Base-by-base conservation (phyloP, 768 basidiomycete species). In the Tubosaeta brunneosetosa region DNA sequence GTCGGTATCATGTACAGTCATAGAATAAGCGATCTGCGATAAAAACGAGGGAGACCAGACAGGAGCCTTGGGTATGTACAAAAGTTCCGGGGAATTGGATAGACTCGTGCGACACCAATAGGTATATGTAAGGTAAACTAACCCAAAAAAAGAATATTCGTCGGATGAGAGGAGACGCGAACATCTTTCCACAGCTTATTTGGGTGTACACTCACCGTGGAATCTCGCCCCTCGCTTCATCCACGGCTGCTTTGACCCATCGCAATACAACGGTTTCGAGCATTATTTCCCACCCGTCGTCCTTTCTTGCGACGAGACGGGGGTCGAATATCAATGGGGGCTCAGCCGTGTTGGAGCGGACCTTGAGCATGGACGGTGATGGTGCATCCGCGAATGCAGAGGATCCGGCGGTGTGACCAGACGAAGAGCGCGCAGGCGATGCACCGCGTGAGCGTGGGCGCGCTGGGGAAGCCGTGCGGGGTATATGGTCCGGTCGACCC, bases 281-380 rank as follows among this genome's bases (percentile, higher is more conserved):
- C 86, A 92, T 90, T 25, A 73, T 72, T 51, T 91, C 85, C 92
- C 92, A 95, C 0, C 87, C 90, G 0, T 78, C 76, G 11, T 87
- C 91, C 51, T 76, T 81, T 52, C 81, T 75, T 27, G 91, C 92
- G 3, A 94, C 80, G 3, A 83, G 66, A 42, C 79, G 78, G 0
- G 88, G 82, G 61, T 94, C 90, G 56, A 95, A 94, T 5, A 75
- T 50, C 29, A 89, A 67, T 0, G 79, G 73, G 0, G 77, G 73
- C 50, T 81, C 80, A 4, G 71, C 60, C 10, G 69, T 61, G 17
- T 71, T 65, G 52, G 76, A 78, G 22, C 74, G 71, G 27, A 66
- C 49, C 44, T 62, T 67, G n/a, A 66, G 52, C 13, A 64, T 71
- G 12, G 73, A 67, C 17, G 66, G 53, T 1, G 70, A 58, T 9